Percentiles rank a stretch among this genome's conserved stretches.
phyloP scores from a whole-genome alignment of 352 stramenopile genomes.

The Aphanomyces stellatus region DNA sequence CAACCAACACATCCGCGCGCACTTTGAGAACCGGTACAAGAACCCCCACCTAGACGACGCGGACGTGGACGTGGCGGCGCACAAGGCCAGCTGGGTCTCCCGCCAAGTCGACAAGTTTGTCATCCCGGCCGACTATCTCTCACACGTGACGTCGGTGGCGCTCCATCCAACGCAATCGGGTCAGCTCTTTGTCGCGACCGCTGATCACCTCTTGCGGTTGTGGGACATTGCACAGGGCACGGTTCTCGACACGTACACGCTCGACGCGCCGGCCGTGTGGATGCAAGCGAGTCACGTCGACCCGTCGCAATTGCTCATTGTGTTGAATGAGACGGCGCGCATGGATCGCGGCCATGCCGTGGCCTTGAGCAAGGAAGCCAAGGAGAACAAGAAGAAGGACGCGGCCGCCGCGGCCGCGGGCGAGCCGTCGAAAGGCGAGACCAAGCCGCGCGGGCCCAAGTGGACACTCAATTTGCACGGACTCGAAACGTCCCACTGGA shows the following conservation, averaged over 20 bases:
- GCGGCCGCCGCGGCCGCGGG: background rate
- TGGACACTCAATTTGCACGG: slow-evolving; percentile 15
- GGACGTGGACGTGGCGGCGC: slow-evolving; percentile 6
- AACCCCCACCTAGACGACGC: slow-evolving; percentile 16
- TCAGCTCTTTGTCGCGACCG: slow-evolving; percentile 59
- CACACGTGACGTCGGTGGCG: slow-evolving; percentile 36
- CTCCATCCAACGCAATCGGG: slow-evolving; percentile 62
- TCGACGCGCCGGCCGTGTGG: slow-evolving; percentile 46
- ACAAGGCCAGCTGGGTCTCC: background rate
- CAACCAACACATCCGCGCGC: slow-evolving; percentile 19
- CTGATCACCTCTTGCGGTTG: slow-evolving; percentile 49
- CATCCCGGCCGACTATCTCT: slow-evolving; percentile 2
- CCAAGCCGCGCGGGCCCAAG: background rate
- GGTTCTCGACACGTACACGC: slow-evolving; percentile 42
- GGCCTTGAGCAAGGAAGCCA: slow-evolving; percentile 15
- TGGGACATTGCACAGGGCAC: slow-evolving; percentile 78
- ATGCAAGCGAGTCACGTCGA: slow-evolving; percentile 49
- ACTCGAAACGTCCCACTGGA: slow-evolving; percentile 31
- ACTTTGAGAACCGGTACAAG: slow-evolving; percentile 19
- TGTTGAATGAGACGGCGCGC: slow-evolving; percentile 21
- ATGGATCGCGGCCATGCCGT: slow-evolving; percentile 22
- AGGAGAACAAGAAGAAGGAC: slow-evolving; percentile 18
- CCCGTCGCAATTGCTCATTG: slow-evolving; percentile 53
- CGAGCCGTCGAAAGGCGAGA: background rate
- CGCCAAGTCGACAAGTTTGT: slow-evolving; percentile 4